These are phyloP conservation scores for Gossypium aridum DNA, from an alignment of 441 rosid species.

Conservation along the genomic window DNA sequence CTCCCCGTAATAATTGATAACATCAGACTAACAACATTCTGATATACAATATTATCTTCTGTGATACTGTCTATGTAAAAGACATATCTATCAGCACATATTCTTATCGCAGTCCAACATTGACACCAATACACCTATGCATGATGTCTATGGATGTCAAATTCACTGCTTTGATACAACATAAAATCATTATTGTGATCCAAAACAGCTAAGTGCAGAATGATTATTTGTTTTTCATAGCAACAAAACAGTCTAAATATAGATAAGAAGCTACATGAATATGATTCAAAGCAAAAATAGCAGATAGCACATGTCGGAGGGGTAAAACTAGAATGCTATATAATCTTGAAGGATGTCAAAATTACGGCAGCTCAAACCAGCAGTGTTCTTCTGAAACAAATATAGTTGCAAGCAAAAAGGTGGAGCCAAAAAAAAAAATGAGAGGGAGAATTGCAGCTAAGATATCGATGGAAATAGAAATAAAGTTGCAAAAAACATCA, in stretches of 20 bases:
- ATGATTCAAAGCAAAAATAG: not conserved
- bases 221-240: not conserved
- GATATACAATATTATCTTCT: not conserved
- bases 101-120: not conserved
- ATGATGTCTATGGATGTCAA: not conserved
- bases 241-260: not conserved
- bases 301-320: not conserved
- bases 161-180: not conserved
- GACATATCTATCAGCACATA: not conserved
- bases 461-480: not conserved
- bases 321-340: not conserved
- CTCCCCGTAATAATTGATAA: not conserved
- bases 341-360: not conserved
- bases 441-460: not conserved
- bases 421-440: not conserved
- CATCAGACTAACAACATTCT: not conserved
- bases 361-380: not conserved
- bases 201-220: not conserved
- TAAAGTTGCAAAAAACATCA: not conserved
- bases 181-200: not conserved
- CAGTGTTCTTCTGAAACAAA: not conserved
- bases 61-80: not conserved
- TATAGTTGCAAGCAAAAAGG: not conserved
- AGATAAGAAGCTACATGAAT: not conserved
- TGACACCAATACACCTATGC: not conserved